Base-by-base conservation (phyloP, 208 protist genomes). In the Crithidia thermophila region DNA sequence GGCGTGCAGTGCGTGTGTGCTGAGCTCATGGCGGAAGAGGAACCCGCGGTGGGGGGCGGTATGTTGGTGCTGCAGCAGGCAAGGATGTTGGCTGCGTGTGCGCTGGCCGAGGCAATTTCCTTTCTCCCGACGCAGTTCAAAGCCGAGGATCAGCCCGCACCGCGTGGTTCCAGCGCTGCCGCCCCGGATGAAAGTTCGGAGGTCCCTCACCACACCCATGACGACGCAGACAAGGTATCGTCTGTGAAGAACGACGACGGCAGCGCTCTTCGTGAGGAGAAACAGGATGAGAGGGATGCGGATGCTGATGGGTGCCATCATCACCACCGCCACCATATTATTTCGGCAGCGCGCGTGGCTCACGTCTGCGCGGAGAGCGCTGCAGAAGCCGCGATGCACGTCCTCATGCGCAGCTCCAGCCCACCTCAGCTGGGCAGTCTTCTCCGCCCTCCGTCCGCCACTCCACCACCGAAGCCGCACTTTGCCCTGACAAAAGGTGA, bases 81-180 rank as follows among this genome's bases (percentile, higher is more conserved):
- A 16, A 63, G 51, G 37, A 33, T 75, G 43, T 53, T 75, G 6
- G 36, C 64, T 9, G 69, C 69, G 16, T 47, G 51, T 25, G 58
- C 69, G 10, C 30, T 68, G 34, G 61, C 60, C 4, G 61, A 68
- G 60, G 16, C 37, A 34, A 40, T 75, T 9, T 60, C 69, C 30
- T 75, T 58, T 28, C 43, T 75, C 14, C 69, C 69, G 8, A 27
- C 60, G 27, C 61, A 45, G 30, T 75, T 64, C 69, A 56, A 40
- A 18, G 20, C 51, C 4, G 61, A 51, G 23, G n/a, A n/a, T 9
- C 27, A 3, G 6, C 36, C 27, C 7, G 31, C 3, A 21, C 3
- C 60, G 11, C 31, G 46, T 3, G 31, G 33, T 31, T 59, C 50
- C 13, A 6, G 18, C 13, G 16, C 21, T 16, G 47, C 8, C 1